A percentile compares a stretch with the other conserved stretches of the same genome.
phyloP scores from a whole-genome alignment of 1,284 basidiomycete species.

The Flammula alnicola region DNA sequence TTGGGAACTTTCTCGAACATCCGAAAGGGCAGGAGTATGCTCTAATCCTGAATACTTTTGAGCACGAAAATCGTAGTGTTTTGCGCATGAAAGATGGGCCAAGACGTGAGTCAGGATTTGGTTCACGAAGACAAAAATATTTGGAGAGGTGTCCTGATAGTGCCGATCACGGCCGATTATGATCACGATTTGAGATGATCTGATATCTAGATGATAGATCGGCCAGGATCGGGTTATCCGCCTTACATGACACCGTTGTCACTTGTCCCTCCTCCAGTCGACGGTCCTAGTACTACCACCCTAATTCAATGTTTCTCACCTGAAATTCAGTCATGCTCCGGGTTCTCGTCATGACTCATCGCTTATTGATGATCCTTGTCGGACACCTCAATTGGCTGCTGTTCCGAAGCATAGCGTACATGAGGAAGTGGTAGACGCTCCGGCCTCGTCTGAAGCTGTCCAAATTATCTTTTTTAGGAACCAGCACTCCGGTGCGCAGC shows the following conservation, averaged over 20 bases:
- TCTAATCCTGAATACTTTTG: too few species aligned
- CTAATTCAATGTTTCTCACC: neutral
- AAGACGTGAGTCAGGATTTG: neutral
- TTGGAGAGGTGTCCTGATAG: neutral
- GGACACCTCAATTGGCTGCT: neutral
- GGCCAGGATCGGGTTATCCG: constrained; percentile 4
- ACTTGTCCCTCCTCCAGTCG: neutral
- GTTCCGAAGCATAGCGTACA: neutral
- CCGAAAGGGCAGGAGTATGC: neutral
- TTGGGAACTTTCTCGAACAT: constrained; percentile 6
- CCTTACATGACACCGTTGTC: neutral
- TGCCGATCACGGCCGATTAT: neutral
- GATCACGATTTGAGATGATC: neutral
- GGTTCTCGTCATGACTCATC: neutral
- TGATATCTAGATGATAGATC: neutral
- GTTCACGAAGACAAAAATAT: neutral
- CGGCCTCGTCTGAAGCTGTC: constrained; percentile 2
- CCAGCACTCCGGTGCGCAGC: neutral
- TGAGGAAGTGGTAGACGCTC: too few species aligned
- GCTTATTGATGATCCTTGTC: constrained; percentile 4
- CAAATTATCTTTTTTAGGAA: neutral
- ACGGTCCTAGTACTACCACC: too few species aligned
- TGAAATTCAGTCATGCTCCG: neutral
- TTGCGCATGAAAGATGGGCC: neutral
- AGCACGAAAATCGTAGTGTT: neutral